phyloP scores from a whole-genome alignment of 208 protist genomes.

The Phytomonas sp. region DNA sequence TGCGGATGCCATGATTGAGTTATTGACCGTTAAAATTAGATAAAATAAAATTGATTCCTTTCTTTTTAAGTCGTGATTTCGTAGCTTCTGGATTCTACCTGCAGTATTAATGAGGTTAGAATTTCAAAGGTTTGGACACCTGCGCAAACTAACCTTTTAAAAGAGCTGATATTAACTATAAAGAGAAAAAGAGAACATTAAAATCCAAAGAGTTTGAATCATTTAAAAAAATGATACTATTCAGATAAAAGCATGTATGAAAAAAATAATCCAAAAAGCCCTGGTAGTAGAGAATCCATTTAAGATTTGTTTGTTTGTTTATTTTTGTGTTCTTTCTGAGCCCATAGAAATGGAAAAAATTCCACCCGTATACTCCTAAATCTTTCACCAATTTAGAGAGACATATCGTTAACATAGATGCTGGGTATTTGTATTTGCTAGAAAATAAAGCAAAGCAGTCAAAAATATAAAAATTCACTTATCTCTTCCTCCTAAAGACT shows the following conservation, averaged over 20 bases:
- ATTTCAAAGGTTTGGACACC: not conserved
- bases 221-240: not conserved
- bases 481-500: not conserved
- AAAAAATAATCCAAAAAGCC: not conserved
- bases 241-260: not conserved
- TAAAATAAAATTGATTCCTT: not conserved
- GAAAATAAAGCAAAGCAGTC: not conserved
- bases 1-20: conserved; percentile 30
- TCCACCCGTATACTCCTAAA: not conserved
- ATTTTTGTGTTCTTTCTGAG: not conserved
- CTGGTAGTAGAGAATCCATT: not conserved
- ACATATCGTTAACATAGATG: not conserved
- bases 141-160: not conserved
- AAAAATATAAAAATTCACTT: not conserved
- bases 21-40: conserved; percentile 3
- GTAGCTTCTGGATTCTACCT: not conserved
- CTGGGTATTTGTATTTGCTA: not conserved
- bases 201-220: conserved; percentile 1
- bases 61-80: not conserved
- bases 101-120: not conserved
- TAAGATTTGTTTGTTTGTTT: not conserved
- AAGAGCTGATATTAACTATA: not conserved
- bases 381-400: not conserved
- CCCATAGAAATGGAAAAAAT: not conserved
- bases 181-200: not conserved